These are phyloP conservation scores for Chaetoceros muelleri DNA, from an alignment of 108 stramenopile genomes.

Conservation along the genomic window DNA sequence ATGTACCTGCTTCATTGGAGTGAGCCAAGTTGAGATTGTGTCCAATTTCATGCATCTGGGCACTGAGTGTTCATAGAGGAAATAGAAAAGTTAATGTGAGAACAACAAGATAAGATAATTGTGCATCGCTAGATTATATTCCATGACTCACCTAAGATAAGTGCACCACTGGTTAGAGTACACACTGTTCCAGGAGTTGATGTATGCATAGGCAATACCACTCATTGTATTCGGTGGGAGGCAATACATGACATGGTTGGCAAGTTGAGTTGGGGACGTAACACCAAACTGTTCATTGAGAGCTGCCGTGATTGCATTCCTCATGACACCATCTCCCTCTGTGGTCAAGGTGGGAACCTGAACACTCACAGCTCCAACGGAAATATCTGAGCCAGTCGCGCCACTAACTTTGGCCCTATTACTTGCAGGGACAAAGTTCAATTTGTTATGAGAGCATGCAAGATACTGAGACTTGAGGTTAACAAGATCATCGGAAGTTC, in stretches of 20 bases:
- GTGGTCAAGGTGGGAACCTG: background rate
- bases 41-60: constrained; percentile 52
- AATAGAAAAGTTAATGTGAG: no score
- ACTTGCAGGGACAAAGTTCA: constrained; percentile 6
- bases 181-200: no score
- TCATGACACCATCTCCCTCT: constrained; percentile 1
- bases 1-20: constrained; percentile 23
- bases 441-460: constrained; percentile 19
- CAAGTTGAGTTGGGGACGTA: constrained; percentile 10
- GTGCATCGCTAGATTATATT: no score
- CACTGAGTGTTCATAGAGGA: no score
- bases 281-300: constrained; percentile 13
- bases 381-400: background rate
- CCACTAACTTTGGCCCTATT: background rate
- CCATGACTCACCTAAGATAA: no score
- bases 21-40: constrained; percentile 53
- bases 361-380: background rate
- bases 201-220: constrained; percentile 28
- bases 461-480: constrained; percentile 15
- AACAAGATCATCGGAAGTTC: constrained; percentile 2
- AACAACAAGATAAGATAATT: no score
- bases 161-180: no score
- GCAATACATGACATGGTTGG: constrained; percentile 50
- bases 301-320: constrained; percentile 2
- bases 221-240: constrained; percentile 30